Percentiles rank a stretch among this genome's conserved stretches.
phyloP scores from a whole-genome alignment of 106 monocot species.

The Platanthera guangdongensis region DNA sequence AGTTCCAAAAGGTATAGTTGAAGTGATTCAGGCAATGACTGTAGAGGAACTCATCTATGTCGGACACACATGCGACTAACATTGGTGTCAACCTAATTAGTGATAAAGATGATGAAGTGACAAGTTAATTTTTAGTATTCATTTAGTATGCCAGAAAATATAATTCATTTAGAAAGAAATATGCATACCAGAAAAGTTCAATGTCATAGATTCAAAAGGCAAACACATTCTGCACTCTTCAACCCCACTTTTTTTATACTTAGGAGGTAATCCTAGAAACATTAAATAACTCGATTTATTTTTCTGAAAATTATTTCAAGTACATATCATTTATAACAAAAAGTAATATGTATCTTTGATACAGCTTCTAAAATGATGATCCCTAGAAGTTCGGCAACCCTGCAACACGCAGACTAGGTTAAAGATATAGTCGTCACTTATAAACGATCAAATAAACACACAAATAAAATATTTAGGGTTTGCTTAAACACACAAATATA shows the following conservation, averaged over 20 bases:
- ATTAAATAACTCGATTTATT: no score
- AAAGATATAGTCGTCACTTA: no score
- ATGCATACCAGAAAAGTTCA: slow-evolving; percentile 81
- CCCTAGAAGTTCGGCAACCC: no score
- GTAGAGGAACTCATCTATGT: slow-evolving; percentile 92
- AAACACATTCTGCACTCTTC: slow-evolving; percentile 97
- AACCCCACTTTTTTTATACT: slow-evolving; percentile 82
- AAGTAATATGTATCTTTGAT: no score
- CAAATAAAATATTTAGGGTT: no score
- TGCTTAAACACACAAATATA: no score
- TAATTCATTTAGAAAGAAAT: not conserved
- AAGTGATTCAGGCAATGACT: slow-evolving; percentile 88
- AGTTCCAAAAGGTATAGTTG: slow-evolving; percentile 86
- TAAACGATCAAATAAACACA: no score
- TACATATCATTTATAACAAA: no score
- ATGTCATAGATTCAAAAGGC: slow-evolving; percentile 83
- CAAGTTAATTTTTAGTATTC: not conserved
- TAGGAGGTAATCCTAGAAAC: slow-evolving; percentile 77
- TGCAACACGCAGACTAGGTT: no score
- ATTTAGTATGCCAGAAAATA: not conserved
- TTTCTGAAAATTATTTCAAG: no score
- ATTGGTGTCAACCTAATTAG: slow-evolving; percentile 80
- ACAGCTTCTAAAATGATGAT: no score
- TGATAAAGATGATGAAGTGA: not conserved
- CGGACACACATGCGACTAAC: slow-evolving; percentile 93